Base-by-base conservation (phyloP, 179 eudicot genomes). In the Heliamphora pulchella region DNA sequence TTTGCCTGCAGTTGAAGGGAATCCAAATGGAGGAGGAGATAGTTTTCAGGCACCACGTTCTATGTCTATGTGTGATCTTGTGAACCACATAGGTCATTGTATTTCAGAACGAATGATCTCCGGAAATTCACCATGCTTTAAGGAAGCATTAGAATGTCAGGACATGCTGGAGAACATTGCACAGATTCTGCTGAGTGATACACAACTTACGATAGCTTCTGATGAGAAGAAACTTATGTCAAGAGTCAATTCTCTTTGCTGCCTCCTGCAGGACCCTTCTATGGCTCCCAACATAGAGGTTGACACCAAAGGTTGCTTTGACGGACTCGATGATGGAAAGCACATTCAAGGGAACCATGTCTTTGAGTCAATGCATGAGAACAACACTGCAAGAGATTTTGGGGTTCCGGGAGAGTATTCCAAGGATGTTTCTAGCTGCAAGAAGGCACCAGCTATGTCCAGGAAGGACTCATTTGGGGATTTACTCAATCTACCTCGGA, bases 181-280 rank as follows among this genome's bases (percentile, higher is more conserved):
- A 70, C 90, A 89, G 17, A 83, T 83, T 80, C 84, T 93, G 18
- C 80, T 95, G 0, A 86, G 84, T 63, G 98, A 95, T 82, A 81
- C 91, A 13, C 91, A 87, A 15, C 59, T 77, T 3, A 20, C 85
- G 4, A 43, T 85, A 54, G 80, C 83, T 67, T 89, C 90, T 14
- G 95, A 93, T 79, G 98, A 95, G 76, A 90, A 86, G 57, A 83
- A 84, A 41, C 86, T 93, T 79, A 91, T 95, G 98, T 89, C 93
- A 14, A 89, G 91, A 80, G 95, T 93, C 57, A 88, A 95, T 69
- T 95, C 97, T 74, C 90, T 95, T 44, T 90, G 91, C 81, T 89
- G 93, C 85, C 92, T 95, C 64, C 83, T 95, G 22, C 92, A 91
- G 84, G 91, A 85, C 53, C 91, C 90, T 43, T 79, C 72, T 17